Base-by-base conservation (phyloP, 73 alveolate genomes). In the Paramecium sonneborni region DNA sequence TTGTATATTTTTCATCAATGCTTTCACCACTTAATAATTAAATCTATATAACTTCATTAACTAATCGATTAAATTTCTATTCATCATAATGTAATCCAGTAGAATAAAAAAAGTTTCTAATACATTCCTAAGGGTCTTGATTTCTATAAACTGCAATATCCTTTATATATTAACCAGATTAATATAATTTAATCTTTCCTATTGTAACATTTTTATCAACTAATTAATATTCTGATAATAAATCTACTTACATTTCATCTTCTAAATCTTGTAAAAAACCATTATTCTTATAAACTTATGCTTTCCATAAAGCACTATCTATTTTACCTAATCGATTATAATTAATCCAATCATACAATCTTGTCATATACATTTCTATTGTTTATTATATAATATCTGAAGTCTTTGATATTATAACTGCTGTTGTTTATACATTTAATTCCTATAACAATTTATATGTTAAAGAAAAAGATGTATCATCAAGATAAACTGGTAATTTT, bases 271-370 rank as follows among this genome's bases (percentile, higher is more conserved):
- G 5, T 5, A 62, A 44, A 32, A 62, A 32, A 62, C 24, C 12
- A 30, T 62, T 62, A 62, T 62, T 62, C 7, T 62, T 62, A 62
- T 62, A 32, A 9, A 28, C 84, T 32, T 62, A 62, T 12, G 84
- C 84, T 62, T 62, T 62, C 84, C 84, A 62, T 62, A 62, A 62
- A 6, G 44, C 44, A 62, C 84, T 62, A 62, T 62, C 84, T 5
- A 62, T 32, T 62, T 62, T 62, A 12, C 84, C 84, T 14, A 62
- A 32, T 32, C 84, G 9, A 62, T 62, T 26, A 62, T 12, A 48
- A 62, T 26, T 62, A 9, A 62, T 62, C 84, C 84, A 62, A 62
- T 62, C 44, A 10, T 62, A 62, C 9, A 62, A 26, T n/a, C 44
- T 32, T 12, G 43, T 26, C 84, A 62, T 62, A 62, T 62, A 62